A percentile compares a stretch with the other conserved stretches of the same genome.
Evolutionary conservation across 495 filamentous ascomycete species (phyloP).

Genomic region (Aspergillus ostianus): DNA sequence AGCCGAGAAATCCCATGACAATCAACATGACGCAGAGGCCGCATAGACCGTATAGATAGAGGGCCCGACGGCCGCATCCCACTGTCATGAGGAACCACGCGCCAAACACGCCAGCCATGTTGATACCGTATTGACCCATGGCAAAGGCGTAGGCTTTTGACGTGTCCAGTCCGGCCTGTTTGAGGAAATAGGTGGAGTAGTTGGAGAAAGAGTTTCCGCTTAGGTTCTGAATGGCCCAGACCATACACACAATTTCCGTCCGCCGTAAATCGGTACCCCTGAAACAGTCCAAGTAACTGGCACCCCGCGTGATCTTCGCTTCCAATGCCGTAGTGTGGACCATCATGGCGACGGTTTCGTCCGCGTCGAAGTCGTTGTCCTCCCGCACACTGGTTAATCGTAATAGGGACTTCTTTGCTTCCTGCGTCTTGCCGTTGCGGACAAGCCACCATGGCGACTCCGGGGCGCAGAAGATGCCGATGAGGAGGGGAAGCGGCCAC

Average conservation of each 20-base stretch:
- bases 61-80: constrained; percentile 66
- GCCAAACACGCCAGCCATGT: constrained; percentile 69
- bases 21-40: constrained; percentile 65
- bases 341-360: constrained; percentile 84
- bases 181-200: constrained; percentile 77
- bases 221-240: constrained; percentile 82
- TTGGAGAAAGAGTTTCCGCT: constrained; percentile 77
- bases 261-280: constrained; percentile 69
- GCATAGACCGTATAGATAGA: constrained; percentile 68
- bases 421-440: constrained; percentile 62
- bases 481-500: constrained; percentile 73
- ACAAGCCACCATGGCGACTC: constrained; percentile 86
- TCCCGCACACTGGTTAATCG: constrained; percentile 59
- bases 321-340: constrained; percentile 76
- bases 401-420: constrained; percentile 65
- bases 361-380: constrained; percentile 64
- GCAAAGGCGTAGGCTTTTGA: constrained; percentile 65
- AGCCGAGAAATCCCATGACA: constrained; percentile 70
- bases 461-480: constrained; percentile 69
- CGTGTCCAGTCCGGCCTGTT: constrained; percentile 64
- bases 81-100: constrained; percentile 71
- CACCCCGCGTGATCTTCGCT: constrained; percentile 63
- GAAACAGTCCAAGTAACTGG: constrained; percentile 75
- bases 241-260: constrained; percentile 76
- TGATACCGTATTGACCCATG: constrained; percentile 73